Evolutionary conservation across 371 early-diverging fungal genomes (phyloP).

Genomic region (Amoeboaphelidium occidentale): DNA sequence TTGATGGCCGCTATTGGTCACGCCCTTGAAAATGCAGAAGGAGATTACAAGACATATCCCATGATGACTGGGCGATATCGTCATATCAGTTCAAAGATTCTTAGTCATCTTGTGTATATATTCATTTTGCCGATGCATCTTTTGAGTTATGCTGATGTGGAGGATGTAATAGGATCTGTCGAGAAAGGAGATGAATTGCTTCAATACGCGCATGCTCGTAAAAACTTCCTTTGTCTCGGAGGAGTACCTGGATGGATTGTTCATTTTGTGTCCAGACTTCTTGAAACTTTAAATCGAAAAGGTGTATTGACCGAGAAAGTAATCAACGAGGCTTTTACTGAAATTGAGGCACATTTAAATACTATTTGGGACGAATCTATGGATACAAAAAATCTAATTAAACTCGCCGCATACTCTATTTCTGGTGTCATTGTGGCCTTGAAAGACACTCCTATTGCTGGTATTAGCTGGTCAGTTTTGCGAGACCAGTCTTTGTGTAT

Average conservation of each 20-base stretch:
- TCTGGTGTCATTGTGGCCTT: background rate
- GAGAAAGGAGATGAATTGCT: background rate
- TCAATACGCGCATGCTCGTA: background rate
- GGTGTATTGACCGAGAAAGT: background rate
- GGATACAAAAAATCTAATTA: background rate
- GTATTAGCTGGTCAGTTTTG: background rate
- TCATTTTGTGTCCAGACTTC: background rate
- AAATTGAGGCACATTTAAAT: background rate
- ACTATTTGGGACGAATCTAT: background rate
- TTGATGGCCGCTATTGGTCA: background rate
- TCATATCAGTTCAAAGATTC: background rate
- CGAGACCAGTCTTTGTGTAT: background rate
- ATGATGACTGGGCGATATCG: background rate
- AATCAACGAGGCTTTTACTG: background rate
- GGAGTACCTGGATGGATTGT: conserved; percentile 1
- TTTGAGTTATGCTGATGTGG: background rate
- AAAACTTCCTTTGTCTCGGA: background rate
- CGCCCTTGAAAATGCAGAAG: background rate
- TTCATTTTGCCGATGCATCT: background rate
- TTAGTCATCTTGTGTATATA: background rate
- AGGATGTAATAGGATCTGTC: background rate
- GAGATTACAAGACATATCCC: background rate
- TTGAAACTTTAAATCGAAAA: background rate
- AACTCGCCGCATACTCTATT: background rate
- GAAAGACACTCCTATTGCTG: background rate